Evolutionary conservation across 177 flowering plant genomes (phyloP).

Genomic region (Vitis hybrid): DNA sequence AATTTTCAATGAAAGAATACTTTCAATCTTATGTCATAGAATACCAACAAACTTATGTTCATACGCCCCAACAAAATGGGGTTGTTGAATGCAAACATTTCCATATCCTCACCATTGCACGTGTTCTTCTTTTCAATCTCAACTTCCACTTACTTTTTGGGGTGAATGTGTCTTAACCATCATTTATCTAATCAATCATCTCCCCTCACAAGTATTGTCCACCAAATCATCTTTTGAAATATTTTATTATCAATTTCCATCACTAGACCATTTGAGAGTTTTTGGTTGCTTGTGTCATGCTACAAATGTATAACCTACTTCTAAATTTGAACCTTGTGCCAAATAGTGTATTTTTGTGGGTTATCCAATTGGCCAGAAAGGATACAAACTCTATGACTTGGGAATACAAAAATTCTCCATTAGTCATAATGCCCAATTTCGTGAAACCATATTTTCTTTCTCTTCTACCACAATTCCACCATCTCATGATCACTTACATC

Average conservation of each 20-base stretch:
- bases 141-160: conserved; percentile 7
- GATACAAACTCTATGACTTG: neutral
- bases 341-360: neutral
- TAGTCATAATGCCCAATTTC: conserved; percentile 7
- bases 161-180: conserved; percentile 9
- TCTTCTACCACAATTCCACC: neutral
- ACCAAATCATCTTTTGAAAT: too few species aligned
- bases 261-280: conserved; percentile 7
- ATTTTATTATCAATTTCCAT: conserved; percentile 1
- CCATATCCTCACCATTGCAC: conserved; percentile 7
- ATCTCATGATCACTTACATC: too few species aligned
- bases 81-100: neutral
- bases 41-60: conserved; percentile 5
- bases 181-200: conserved; percentile 1
- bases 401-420: neutral
- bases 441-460: neutral
- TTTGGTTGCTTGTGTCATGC: neutral
- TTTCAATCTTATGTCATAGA: conserved; percentile 2
- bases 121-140: neutral
- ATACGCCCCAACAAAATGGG: conserved; percentile 12
- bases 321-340: conserved; percentile 4
- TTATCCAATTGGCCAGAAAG: neutral
- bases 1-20: conserved; percentile 8
- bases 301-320: neutral
- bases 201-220: neutral